Evolutionary conservation across 768 basidiomycete genomes (phyloP).

Genomic region (Megacollybia marginata): DNA sequence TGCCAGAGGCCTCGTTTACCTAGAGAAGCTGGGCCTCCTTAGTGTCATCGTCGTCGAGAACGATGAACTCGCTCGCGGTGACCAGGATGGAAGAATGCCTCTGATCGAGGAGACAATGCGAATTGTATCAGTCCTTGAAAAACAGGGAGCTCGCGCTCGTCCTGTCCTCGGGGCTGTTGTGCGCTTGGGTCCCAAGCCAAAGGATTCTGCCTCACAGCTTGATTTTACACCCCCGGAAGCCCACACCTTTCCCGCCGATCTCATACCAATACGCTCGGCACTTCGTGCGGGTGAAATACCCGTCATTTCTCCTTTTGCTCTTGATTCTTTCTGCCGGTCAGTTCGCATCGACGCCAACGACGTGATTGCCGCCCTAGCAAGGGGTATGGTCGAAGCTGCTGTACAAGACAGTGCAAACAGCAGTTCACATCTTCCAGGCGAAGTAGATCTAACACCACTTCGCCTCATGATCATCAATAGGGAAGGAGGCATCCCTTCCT

Average conservation of each 20-base stretch:
- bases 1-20: slow-evolving; percentile 85
- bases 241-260: slow-evolving; percentile 73
- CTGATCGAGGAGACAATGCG: slow-evolving; percentile 81
- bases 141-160: slow-evolving; percentile 78
- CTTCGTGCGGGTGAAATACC: slow-evolving; percentile 94
- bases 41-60: slow-evolving; percentile 93
- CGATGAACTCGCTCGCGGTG: slow-evolving; percentile 64
- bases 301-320: slow-evolving; percentile 86
- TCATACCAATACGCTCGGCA: slow-evolving; percentile 81
- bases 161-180: slow-evolving; percentile 86
- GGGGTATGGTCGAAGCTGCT: slow-evolving; percentile 68
- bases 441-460: slow-evolving; percentile 82
- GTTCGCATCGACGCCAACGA: slow-evolving; percentile 83
- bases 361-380: slow-evolving; percentile 79
- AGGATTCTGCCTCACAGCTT: slow-evolving; percentile 20
- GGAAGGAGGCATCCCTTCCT: slow-evolving; percentile 95
- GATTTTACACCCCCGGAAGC: slow-evolving; percentile 54
- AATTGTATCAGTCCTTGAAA: slow-evolving; percentile 74
- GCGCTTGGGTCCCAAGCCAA: slow-evolving; percentile 72
- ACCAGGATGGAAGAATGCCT: slow-evolving; percentile 57
- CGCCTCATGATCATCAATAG: slow-evolving; percentile 97
- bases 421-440: slow-evolving; percentile 31
- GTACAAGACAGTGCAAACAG: slow-evolving; percentile 21
- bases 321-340: slow-evolving; percentile 86
- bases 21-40: slow-evolving; percentile 93